phyloP scores from a whole-genome alignment of 2,329 filamentous ascomycete genomes.

The Sclerotinia nivalis region DNA sequence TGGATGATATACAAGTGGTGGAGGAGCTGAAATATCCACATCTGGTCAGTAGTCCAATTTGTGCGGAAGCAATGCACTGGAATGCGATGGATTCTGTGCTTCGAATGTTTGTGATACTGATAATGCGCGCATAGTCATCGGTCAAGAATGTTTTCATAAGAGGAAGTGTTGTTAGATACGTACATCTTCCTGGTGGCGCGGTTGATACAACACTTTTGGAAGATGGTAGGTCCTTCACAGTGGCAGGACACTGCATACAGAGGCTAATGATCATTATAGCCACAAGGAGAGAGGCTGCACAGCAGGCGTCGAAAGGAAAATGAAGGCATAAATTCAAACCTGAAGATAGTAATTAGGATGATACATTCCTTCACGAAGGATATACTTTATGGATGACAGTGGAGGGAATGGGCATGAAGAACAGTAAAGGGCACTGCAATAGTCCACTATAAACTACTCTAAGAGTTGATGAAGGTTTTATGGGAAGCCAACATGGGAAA shows the following conservation, averaged over 20 bases:
- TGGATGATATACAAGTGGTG: constrained; percentile 90
- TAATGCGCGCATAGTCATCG: constrained; percentile 53
- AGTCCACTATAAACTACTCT: not conserved
- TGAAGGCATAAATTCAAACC: constrained; percentile 36
- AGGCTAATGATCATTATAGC: constrained; percentile 31
- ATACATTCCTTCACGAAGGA: not conserved
- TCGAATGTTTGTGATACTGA: constrained; percentile 23
- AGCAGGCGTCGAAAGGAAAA: constrained; percentile 51
- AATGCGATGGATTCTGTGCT: not conserved
- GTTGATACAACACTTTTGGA: constrained; percentile 71
- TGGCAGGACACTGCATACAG: not conserved
- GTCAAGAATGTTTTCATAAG: constrained; percentile 78
- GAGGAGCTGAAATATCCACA: constrained; percentile 96
- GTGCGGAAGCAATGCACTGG: not conserved
- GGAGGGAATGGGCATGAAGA: not conserved
- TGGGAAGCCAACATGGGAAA: not conserved
- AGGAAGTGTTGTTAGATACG: constrained; percentile 73
- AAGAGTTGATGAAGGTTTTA: not conserved
- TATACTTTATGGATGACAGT: not conserved
- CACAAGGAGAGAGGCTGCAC: constrained; percentile 48
- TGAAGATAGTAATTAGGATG: not conserved
- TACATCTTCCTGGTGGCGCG: constrained; percentile 65
- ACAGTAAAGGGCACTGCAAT: not conserved
- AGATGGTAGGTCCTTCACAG: constrained; percentile 56
- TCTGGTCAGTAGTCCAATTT: constrained; percentile 55